Conservation (phyloP, 208 protist species). For the Phytomonas francai region DNA sequence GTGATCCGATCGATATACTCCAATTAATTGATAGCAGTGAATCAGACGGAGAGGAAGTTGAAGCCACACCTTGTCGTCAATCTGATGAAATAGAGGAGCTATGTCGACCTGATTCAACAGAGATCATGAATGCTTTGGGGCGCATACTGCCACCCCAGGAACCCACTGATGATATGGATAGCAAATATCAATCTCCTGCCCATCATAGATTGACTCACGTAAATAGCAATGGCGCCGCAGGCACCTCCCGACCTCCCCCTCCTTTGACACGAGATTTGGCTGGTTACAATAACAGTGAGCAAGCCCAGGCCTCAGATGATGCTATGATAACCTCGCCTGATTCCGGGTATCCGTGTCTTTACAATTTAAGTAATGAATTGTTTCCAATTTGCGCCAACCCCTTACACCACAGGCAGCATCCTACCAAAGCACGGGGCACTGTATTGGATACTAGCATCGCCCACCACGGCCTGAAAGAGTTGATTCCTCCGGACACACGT, state of each 20-base stretch:
- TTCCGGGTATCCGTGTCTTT: background rate
- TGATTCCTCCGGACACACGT: conserved; percentile 5
- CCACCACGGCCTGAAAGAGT: background rate
- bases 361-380: background rate
- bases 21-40: background rate
- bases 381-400: background rate
- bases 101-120: background rate
- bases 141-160: background rate
- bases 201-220: background rate
- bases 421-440: background rate
- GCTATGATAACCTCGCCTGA: background rate
- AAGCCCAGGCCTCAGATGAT: background rate
- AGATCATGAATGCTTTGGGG: background rate
- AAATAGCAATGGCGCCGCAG: background rate
- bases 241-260: background rate
- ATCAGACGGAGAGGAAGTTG: background rate
- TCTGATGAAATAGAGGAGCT: background rate
- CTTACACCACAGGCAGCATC: background rate
- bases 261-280: background rate
- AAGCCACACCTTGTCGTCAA: background rate
- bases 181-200: background rate
- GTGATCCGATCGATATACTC: background rate
- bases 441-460: background rate
- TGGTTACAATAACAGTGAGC: background rate
- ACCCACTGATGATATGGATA: background rate